Evolutionary conservation across 2,329 filamentous ascomycete species (phyloP).

Genomic region (Cadophora malorum): DNA sequence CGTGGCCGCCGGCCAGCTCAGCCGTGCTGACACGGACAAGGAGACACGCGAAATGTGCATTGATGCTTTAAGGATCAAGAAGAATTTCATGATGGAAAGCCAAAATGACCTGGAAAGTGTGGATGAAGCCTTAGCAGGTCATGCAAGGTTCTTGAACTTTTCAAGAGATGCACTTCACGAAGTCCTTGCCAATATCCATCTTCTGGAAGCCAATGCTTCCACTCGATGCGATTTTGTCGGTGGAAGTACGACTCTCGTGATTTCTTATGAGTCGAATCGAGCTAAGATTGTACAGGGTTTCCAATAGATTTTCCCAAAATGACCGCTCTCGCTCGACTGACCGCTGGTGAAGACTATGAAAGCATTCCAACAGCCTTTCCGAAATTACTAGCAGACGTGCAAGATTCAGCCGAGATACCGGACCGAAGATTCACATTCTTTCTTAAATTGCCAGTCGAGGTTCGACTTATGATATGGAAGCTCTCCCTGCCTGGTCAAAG

Average conservation of each 20-base stretch:
- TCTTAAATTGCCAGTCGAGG: slow-evolving; percentile 24
- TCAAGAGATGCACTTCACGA: slow-evolving; percentile 20
- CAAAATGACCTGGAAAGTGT: slow-evolving; percentile 23
- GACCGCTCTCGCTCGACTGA: slow-evolving; percentile 17
- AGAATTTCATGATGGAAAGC: slow-evolving; percentile 14
- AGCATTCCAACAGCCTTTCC: background rate
- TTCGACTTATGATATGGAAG: slow-evolving; percentile 27
- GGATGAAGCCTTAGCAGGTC: slow-evolving; percentile 21
- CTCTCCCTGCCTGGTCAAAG: slow-evolving; percentile 22
- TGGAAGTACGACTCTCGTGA: background rate
- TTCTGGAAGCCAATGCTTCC: slow-evolving; percentile 9
- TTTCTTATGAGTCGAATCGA: background rate
- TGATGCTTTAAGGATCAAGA: slow-evolving; percentile 16
- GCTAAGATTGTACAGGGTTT: background rate
- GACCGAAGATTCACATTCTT: slow-evolving; percentile 18
- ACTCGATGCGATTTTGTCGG: background rate
- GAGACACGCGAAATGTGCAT: slow-evolving; percentile 20
- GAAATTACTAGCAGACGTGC: background rate
- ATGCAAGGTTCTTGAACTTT: slow-evolving; percentile 19
- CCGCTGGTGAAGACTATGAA: slow-evolving; percentile 7
- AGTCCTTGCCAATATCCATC: slow-evolving; percentile 23
- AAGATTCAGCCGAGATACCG: background rate
- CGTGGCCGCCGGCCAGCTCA: slow-evolving; percentile 23
- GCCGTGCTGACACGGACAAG: slow-evolving; percentile 21
- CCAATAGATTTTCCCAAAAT: slow-evolving; percentile 25